A percentile compares a stretch with the other conserved stretches of the same genome.
Evolutionary conservation across 208 protist genomes (phyloP).

Genomic region (Borovskyia barvae): DNA sequence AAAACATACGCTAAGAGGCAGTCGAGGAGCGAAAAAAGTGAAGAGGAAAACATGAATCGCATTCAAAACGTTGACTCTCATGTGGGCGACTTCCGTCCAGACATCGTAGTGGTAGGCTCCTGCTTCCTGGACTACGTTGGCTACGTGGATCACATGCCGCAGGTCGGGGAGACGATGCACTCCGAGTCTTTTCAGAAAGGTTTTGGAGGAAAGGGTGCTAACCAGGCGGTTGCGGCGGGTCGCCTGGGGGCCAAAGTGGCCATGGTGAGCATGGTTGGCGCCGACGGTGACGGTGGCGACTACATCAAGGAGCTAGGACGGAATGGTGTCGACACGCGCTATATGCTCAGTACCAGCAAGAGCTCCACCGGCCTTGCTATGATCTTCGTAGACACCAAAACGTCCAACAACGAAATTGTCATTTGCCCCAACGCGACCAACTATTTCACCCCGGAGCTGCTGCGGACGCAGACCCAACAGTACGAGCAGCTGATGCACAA

Average conservation of each 20-base stretch:
- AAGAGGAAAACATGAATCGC: constrained; percentile 44
- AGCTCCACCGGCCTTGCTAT: constrained; percentile 85
- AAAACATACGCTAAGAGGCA: neutral
- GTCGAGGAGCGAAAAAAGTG: neutral
- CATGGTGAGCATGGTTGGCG: constrained; percentile 89
- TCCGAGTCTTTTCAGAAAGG: constrained; percentile 80
- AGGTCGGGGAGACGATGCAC: constrained; percentile 92
- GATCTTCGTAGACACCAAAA: constrained; percentile 87
- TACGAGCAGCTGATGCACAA: constrained; percentile 54
- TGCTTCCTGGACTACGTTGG: constrained; percentile 92
- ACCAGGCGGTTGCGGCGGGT: constrained; percentile 87
- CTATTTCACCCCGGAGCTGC: constrained; percentile 49
- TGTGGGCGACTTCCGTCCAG: constrained; percentile 31
- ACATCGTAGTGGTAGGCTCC: constrained; percentile 85
- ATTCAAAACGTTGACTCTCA: constrained; percentile 47
- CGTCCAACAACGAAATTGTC: constrained; percentile 91
- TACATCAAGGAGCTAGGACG: constrained; percentile 81
- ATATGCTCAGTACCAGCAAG: constrained; percentile 50
- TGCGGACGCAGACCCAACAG: constrained; percentile 51
- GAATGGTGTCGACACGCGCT: constrained; percentile 79
- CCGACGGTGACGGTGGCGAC: constrained; percentile 80
- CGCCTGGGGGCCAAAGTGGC: constrained; percentile 78
- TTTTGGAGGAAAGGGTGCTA: constrained; percentile 95
- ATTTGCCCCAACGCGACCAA: constrained; percentile 90
- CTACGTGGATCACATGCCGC: constrained; percentile 86